Evolutionary conservation across 495 filamentous ascomycete species (phyloP), one percentile per base, ranked within the genome.

Genomic region (Xylaria nigripes): DNA sequence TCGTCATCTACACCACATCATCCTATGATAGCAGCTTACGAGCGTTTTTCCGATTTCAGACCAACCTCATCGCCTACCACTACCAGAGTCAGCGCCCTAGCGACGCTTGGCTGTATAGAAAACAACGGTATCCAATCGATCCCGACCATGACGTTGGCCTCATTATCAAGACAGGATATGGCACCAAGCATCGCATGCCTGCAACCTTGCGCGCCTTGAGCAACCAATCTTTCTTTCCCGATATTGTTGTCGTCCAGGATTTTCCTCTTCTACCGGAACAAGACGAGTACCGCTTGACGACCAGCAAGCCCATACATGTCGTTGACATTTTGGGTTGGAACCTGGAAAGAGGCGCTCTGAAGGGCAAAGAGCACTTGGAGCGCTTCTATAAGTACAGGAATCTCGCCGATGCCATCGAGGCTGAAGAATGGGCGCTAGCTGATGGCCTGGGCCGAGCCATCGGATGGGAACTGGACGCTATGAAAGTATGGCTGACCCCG

Each of bases 391-490:
- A 74, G 57, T 75, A 77, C 24, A 48, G 44, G 19, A 64, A 45
- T 0, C 59, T 76, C 8, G 56, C 48, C 1, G 63, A 68, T 21
- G 72, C 71, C 0, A 54, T 77, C 21, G 59, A 59, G 1, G 59
- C 52, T 19, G 68, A 67, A 21, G 64, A 75, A 36, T 61, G 63
- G 49, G 67, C 69, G 38, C n/a, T 58, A 10, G 67, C 72, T 8
- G 56, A 61, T 15, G 42, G 61, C 10, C 48, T 71, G n/a, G 68
- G 68, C 16, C 61, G 62, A 34, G 52, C 55, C 2, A 69, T 68
- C 46, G 74, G 74, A 9, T 76, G 72, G 74, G 73, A 77, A 50
- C 51, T 77, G 7, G 74, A 77, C 50, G 71, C 73, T 1, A 64
- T 77, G 55, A 77, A 77, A 70, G 73, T 74, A 49, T 53, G 7